Conservation (phyloP, 768 basidiomycete genomes). For the Gymnopilus dilepis region DNA sequence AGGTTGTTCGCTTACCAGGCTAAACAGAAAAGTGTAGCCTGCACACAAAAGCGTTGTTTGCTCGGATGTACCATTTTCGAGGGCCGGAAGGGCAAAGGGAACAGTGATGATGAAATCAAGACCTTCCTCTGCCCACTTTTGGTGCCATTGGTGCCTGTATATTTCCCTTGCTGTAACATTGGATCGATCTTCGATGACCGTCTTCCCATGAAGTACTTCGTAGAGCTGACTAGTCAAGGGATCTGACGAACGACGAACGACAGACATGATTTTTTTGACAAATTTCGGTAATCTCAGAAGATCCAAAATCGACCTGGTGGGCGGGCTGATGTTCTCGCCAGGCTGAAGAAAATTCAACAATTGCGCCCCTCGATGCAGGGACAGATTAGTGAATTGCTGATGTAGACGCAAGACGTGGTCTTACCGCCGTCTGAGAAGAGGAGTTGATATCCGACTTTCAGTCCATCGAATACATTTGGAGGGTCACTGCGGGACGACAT, state of each 20-base stretch:
- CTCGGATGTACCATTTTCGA: slow-evolving; percentile 55
- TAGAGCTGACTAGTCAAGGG: slow-evolving; percentile 43
- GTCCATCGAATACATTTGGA: slow-evolving; percentile 54
- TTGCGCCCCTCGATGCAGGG: slow-evolving; percentile 46
- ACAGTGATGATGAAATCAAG: slow-evolving; percentile 70
- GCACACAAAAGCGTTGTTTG: slow-evolving; percentile 61
- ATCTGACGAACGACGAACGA: slow-evolving; percentile 41
- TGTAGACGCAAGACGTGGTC: slow-evolving; percentile 19
- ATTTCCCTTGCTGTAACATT: slow-evolving; percentile 51
- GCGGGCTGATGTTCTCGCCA: slow-evolving; percentile 39
- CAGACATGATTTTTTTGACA: slow-evolving; percentile 50
- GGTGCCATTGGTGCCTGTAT: slow-evolving; percentile 51
- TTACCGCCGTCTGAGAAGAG: slow-evolving; percentile 62
- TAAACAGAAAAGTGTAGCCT: slow-evolving; percentile 71
- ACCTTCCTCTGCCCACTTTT: slow-evolving; percentile 50
- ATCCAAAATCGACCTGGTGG: slow-evolving; percentile 35
- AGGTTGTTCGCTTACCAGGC: slow-evolving; percentile 57
- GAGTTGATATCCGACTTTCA: slow-evolving; percentile 57
- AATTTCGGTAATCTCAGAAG: slow-evolving; percentile 42
- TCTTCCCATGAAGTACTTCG: slow-evolving; percentile 49
- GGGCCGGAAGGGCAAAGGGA: slow-evolving; percentile 63
- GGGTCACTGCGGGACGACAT: slow-evolving; percentile 34
- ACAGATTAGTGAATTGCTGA: neutral
- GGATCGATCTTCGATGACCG: slow-evolving; percentile 52
- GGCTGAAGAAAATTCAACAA: slow-evolving; percentile 38